These are phyloP conservation scores for Metschnikowia lunata DNA, from an alignment of 805 yeast species.

Conservation along the genomic window DNA sequence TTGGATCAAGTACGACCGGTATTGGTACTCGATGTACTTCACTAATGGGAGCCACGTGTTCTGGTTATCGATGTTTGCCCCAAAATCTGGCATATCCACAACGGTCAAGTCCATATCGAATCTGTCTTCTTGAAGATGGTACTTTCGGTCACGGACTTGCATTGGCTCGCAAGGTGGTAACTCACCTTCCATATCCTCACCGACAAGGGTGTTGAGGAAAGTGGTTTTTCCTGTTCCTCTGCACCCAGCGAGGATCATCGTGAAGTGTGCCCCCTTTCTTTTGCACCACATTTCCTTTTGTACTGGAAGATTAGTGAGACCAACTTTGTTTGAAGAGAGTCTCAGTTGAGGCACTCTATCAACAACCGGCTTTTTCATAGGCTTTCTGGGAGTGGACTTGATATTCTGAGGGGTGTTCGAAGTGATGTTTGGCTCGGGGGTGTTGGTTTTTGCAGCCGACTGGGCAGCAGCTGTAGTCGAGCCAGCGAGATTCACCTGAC, in stretches of 20 bases:
- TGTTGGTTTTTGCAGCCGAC: conserved; percentile 8
- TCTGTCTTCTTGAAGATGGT: conserved; percentile 55
- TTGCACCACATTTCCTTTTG: conserved; percentile 24
- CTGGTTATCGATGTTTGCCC: conserved; percentile 57
- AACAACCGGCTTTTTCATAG: conserved; percentile 9
- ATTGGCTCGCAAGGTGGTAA: conserved; percentile 7
- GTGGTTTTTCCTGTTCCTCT: conserved; percentile 25
- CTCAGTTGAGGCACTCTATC: conserved; percentile 17
- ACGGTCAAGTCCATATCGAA: conserved; percentile 57
- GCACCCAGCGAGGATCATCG: conserved; percentile 37
- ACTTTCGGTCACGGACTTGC: conserved; percentile 20
- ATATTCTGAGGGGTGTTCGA: not conserved
- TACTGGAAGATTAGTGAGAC: conserved; percentile 23
- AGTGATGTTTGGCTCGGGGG: conserved; percentile 1
- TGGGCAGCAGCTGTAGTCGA: not conserved
- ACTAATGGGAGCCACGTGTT: conserved; percentile 43
- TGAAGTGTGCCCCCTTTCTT: conserved; percentile 31
- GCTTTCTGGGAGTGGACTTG: conserved; percentile 5
- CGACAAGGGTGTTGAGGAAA: conserved; percentile 24
- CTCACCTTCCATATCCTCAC: conserved; percentile 14
- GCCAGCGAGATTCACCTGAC: not conserved
- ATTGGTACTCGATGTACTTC: conserved; percentile 76
- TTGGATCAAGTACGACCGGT: conserved; percentile 60
- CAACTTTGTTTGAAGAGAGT: conserved; percentile 12
- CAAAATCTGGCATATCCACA: conserved; percentile 75